A percentile compares a stretch with the other conserved stretches of the same genome.
phyloP scores from a whole-genome alignment of 345 rosid genomes.

The Physaria fendleri region DNA sequence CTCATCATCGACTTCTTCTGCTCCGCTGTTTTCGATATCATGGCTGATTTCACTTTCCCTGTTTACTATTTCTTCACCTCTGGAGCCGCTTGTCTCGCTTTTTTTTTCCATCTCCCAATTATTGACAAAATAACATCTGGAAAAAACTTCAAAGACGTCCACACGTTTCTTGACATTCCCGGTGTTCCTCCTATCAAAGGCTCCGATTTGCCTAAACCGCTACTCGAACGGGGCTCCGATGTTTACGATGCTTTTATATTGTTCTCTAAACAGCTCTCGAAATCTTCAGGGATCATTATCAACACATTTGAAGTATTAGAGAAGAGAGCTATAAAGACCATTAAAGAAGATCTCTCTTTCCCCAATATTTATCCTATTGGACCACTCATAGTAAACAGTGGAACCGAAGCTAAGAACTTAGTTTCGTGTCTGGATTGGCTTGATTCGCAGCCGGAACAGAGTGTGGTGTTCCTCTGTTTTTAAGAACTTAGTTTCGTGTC shows the following conservation, averaged over 20 bases:
- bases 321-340: conserved; percentile 30
- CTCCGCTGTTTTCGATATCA: conserved; percentile 25
- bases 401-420: not conserved
- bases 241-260: conserved; percentile 25
- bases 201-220: conserved; percentile 16
- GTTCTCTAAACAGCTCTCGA: not conserved
- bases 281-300: conserved; percentile 42
- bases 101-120: conserved; percentile 28
- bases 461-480: conserved; percentile 51
- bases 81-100: conserved; percentile 33
- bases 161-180: conserved; percentile 33
- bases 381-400: conserved; percentile 34
- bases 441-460: conserved; percentile 37
- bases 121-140: conserved; percentile 28
- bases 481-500: conserved; percentile 14
- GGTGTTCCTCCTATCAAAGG: conserved; percentile 37
- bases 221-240: conserved; percentile 30
- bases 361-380: conserved; percentile 45
- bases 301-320: conserved; percentile 58
- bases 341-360: conserved; percentile 40
- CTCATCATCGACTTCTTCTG: conserved; percentile 48
- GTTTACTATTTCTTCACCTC: conserved; percentile 42
- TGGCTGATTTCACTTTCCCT: conserved; percentile 35
- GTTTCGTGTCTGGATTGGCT: conserved; percentile 43
- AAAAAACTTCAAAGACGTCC: conserved; percentile 35